Conservation (phyloP, 2,329 filamentous ascomycete genomes). For the Penicillium polonicum region DNA sequence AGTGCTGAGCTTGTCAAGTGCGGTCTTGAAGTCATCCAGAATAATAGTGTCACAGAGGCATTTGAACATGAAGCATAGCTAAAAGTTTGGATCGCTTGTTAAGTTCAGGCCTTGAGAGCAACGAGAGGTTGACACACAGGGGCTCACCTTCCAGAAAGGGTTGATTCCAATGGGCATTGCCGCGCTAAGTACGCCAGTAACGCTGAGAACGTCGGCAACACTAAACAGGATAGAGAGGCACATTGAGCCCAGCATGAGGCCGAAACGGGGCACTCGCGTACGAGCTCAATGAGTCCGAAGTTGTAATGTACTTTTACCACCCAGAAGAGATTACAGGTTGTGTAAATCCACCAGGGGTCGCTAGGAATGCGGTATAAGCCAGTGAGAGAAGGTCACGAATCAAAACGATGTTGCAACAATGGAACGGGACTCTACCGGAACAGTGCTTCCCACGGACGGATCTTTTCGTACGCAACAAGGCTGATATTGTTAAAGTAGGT, state of each 20-base stretch:
- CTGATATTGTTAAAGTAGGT: not conserved
- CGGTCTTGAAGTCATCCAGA: slow-evolving; percentile 67
- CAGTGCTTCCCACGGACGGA: not conserved
- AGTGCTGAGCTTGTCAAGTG: slow-evolving; percentile 36
- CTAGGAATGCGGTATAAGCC: not conserved
- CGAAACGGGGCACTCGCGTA: not conserved
- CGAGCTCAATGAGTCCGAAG: not conserved
- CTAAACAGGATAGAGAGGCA: not conserved
- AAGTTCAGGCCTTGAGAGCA: too few relatives aligned
- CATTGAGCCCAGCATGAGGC: not conserved
- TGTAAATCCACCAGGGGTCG: not conserved
- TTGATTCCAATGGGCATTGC: not conserved
- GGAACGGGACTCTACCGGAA: not conserved
- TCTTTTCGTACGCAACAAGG: not conserved
- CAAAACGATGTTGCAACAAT: too few relatives aligned
- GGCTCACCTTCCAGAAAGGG: not conserved
- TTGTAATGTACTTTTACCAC: not conserved
- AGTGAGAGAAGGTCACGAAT: too few relatives aligned
- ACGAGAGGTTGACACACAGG: too few relatives aligned
- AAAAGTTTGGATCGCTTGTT: too few relatives aligned
- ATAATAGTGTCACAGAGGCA: slow-evolving; percentile 66
- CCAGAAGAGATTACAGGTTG: not conserved
- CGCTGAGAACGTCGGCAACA: not conserved
- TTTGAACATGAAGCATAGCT: slow-evolving; percentile 62
- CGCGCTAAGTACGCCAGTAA: not conserved